Percentiles rank a stretch among this genome's conserved stretches.
Evolutionary conservation across 345 rosid species (phyloP).

Genomic region (Moricandia moricandioides): DNA sequence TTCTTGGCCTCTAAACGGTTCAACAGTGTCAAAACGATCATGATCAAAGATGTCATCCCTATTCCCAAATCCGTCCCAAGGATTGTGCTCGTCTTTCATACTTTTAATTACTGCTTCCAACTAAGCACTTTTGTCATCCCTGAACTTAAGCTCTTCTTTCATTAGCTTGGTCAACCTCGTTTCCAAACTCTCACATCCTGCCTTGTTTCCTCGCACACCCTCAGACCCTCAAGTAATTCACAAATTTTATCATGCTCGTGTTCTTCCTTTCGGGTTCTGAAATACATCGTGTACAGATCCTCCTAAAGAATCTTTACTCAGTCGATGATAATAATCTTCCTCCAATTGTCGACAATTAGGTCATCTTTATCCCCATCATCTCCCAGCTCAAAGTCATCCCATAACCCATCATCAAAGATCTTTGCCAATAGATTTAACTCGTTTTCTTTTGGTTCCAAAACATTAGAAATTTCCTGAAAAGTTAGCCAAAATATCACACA

Average conservation of each 20-base stretch:
- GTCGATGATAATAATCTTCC: background rate
- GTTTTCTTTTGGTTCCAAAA: background rate
- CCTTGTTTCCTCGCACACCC: background rate
- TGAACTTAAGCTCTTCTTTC: too few relatives aligned
- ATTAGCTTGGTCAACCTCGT: too few relatives aligned
- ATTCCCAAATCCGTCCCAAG: too few relatives aligned
- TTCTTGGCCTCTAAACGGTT: too few relatives aligned
- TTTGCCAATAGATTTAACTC: background rate
- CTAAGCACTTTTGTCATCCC: too few relatives aligned
- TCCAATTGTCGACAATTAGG: background rate
- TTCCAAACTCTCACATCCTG: background rate
- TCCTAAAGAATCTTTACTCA: background rate
- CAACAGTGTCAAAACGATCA: too few relatives aligned
- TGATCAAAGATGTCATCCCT: too few relatives aligned
- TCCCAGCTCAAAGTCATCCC: background rate
- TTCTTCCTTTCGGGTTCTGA: background rate
- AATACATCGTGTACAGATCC: background rate
- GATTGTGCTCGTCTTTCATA: too few relatives aligned
- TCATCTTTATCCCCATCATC: background rate
- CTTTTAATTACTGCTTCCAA: too few relatives aligned
- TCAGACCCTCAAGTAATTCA: background rate
- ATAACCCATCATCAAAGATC: background rate
- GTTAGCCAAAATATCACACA: background rate
- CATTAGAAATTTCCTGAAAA: background rate
- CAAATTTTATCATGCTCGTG: background rate